phyloP scores from a whole-genome alignment of 495 filamentous ascomycete genomes.

The Elaphomyces granulatus region DNA sequence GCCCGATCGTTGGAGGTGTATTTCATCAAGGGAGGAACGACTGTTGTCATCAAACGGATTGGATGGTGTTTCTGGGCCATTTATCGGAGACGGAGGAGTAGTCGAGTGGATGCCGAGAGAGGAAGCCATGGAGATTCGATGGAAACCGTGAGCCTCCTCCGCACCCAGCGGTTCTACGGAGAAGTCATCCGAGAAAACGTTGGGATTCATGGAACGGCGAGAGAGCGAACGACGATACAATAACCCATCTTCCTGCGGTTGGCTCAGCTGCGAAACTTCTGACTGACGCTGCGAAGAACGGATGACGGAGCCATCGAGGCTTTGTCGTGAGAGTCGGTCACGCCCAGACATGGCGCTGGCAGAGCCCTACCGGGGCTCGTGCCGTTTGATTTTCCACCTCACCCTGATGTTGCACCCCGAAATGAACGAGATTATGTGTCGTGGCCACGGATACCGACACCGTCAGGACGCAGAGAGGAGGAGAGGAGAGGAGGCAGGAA shows the following conservation, averaged over 20 bases:
- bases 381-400: conserved; percentile 13
- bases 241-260: conserved; percentile 18
- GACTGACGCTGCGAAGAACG: conserved; percentile 24
- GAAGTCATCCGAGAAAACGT: conserved; percentile 41
- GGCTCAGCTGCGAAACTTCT: conserved; percentile 8
- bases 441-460: conserved; percentile 6
- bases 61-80: conserved; percentile 16
- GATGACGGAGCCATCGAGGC: conserved; percentile 27
- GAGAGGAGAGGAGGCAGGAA: conserved; percentile 1
- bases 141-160: conserved; percentile 21
- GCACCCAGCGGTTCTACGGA: conserved; percentile 31
- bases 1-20: conserved; percentile 24
- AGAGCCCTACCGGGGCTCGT: conserved; percentile 33
- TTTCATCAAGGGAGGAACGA: conserved; percentile 23
- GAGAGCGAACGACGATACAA: conserved; percentile 19
- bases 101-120: conserved; percentile 14
- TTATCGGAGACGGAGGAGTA: background rate
- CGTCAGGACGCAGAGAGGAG: conserved; percentile 3
- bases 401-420: conserved; percentile 18
- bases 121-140: conserved; percentile 22
- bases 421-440: conserved; percentile 5
- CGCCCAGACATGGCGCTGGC: conserved; percentile 33
- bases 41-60: conserved; percentile 33
- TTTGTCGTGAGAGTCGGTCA: conserved; percentile 21
- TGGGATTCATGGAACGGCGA: conserved; percentile 27